These are phyloP conservation scores for Solanum hybrid DNA, from an alignment of 305 asterid species.

Conservation along the genomic window DNA sequence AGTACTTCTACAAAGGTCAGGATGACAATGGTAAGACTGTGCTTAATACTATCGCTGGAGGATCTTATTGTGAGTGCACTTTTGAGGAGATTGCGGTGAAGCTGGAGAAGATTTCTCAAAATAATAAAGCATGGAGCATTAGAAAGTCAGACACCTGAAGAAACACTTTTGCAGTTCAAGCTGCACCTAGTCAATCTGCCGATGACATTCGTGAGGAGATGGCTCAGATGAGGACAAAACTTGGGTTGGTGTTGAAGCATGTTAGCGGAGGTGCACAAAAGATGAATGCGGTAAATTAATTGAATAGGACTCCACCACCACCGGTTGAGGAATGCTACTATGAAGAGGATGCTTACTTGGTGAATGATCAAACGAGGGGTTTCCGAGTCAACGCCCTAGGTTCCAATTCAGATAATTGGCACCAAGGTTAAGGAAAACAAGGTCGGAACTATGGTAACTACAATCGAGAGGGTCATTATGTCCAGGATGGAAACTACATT, in stretches of 20 bases:
- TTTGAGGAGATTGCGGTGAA: too few species aligned
- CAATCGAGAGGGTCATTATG: neutral
- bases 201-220: neutral
- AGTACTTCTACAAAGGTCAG: too few species aligned
- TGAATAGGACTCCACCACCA: neutral
- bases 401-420: too few species aligned
- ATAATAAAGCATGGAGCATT: too few species aligned
- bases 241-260: neutral
- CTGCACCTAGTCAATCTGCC: neutral
- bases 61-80: too few species aligned
- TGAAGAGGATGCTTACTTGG: neutral
- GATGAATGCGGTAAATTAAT: neutral
- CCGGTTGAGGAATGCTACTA: neutral
- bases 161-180: too few species aligned
- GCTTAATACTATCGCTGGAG: too few species aligned
- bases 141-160: too few species aligned
- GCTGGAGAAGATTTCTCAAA: too few species aligned
- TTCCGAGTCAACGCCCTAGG: too few species aligned
- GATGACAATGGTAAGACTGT: too few species aligned
- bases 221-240: neutral
- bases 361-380: neutral
- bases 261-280: neutral
- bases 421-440: too few species aligned
- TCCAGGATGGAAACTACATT: neutral
- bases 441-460: neutral